Evolutionary conservation across 352 stramenopile species (phyloP).

Genomic region (Globisporangium alternatum): DNA sequence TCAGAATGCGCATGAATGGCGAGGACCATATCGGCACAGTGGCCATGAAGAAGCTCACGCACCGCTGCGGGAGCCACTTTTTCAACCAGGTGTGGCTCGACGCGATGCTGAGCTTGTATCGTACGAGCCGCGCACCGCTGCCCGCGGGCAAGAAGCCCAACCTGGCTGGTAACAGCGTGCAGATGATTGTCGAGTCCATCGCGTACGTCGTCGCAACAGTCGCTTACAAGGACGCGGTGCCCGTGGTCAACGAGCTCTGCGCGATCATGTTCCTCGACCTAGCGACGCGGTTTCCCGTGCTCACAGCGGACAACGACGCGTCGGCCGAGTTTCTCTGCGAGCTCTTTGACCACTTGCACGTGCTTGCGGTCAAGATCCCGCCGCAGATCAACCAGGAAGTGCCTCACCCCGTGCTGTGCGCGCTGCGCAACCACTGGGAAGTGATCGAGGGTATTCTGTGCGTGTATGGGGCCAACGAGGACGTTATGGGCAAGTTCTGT

Average conservation of each 20-base stretch:
- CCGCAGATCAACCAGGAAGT: conserved; percentile 62
- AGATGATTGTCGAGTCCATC: conserved; percentile 67
- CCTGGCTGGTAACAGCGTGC: conserved; percentile 43
- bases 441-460: conserved; percentile 50
- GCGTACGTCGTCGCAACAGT: conserved; percentile 60
- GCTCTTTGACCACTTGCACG: conserved; percentile 55
- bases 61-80: conserved; percentile 55
- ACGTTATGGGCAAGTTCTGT: conserved; percentile 59
- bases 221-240: conserved; percentile 61
- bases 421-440: conserved; percentile 58
- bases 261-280: conserved; percentile 68
- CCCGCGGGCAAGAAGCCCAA: conserved; percentile 19
- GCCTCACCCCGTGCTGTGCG: conserved; percentile 50
- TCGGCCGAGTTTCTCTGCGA: conserved; percentile 54
- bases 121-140: conserved; percentile 29
- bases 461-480: conserved; percentile 48
- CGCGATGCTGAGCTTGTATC: conserved; percentile 61
- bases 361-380: conserved; percentile 54
- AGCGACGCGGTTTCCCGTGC: conserved; percentile 34
- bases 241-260: conserved; percentile 61
- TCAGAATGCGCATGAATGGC: conserved; percentile 32
- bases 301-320: conserved; percentile 47
- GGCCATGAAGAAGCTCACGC: conserved; percentile 64
- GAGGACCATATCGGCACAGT: conserved; percentile 75
- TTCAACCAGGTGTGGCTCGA: conserved; percentile 74